Base-by-base conservation (phyloP, 345 rosid species). In the Limnanthes douglasii region DNA sequence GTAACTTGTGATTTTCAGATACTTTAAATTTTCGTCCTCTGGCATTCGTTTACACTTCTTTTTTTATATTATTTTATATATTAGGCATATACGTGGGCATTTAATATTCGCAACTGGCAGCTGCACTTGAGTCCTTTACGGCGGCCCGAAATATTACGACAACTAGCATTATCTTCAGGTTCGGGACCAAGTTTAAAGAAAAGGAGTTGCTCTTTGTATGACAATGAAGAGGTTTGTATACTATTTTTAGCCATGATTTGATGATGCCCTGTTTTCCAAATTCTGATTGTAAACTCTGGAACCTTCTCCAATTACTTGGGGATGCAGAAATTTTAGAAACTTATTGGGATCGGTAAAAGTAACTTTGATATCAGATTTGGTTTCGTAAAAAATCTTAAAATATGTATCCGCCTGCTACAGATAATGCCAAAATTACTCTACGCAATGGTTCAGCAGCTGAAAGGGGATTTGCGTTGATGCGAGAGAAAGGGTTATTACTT, bases 81-180 rank as follows among this genome's bases (percentile, higher is more conserved):
- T 46, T 62, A 92, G 99, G 96, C 99, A 16, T 85, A 85, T 75
- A 57, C 69, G 11, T 92, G 99, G 99, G 99, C 96, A 39, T 92
- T 92, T 51, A 94, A 92, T 63, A 75, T 92, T 34, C 73, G 70
- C 48, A 75, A 78, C 60, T 92, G 99, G 99, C 93, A 85, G 65
- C 70, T 43, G 46, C 83, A 75, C 69, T 68, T 92, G 55, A 73
- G 68, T 51, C 72, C 86, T 50, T 17, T 85, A 43, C 81, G 96
- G 11, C 85, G 99, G 99, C 96, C 94, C 21, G 99, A 92, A 57
- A 62, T 92, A 53, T 65, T 85, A 34, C 75, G 99, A 36, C 94
- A 92, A 41, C 51, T 92, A 65, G 93, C 93, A 38, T 59, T 92
- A 23, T 69, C 94, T 51, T 65, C 86, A 34, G 99, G 96, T 33